These are phyloP conservation scores for Mortierella sp. DNA, from an alignment of 371 early-diverging fungal species.

Conservation along the genomic window DNA sequence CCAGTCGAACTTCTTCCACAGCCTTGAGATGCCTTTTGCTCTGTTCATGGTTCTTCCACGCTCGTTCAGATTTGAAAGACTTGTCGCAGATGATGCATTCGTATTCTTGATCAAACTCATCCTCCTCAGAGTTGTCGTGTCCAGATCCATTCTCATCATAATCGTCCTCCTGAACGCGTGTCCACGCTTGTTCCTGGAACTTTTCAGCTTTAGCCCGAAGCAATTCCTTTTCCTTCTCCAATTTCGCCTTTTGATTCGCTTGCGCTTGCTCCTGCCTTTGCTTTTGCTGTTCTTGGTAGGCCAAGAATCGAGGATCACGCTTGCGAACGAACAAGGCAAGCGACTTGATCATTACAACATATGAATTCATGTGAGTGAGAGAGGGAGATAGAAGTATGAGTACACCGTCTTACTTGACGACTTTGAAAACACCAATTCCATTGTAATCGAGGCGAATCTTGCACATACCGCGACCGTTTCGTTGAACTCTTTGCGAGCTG, in stretches of 20 bases:
- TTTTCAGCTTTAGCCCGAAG: constrained; percentile 60
- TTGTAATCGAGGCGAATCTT: too few relatives aligned
- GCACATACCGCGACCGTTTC: constrained; percentile 81
- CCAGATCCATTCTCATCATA: constrained; percentile 54
- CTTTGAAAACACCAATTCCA: too few relatives aligned
- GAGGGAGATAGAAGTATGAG: background rate
- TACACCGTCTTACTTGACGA: too few relatives aligned
- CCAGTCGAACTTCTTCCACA: constrained; percentile 68
- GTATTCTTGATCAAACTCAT: constrained; percentile 60
- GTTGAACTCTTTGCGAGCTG: constrained; percentile 84
- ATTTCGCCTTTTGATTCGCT: constrained; percentile 63
- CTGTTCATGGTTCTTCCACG: constrained; percentile 79
- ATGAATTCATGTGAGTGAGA: constrained; percentile 3
- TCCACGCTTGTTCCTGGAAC: constrained; percentile 74
- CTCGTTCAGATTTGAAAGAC: constrained; percentile 78
- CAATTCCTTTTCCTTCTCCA: constrained; percentile 64
- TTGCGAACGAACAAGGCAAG: constrained; percentile 71
- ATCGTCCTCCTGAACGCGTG: constrained; percentile 58
- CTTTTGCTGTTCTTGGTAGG: constrained; percentile 61
- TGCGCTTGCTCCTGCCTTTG: constrained; percentile 60
- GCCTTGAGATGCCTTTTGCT: constrained; percentile 81
- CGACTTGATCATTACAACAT: too few relatives aligned
- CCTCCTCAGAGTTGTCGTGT: constrained; percentile 39
- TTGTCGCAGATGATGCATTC: constrained; percentile 89
- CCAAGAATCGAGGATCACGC: constrained; percentile 82